Evolutionary conservation across 129 eudicot genomes (phyloP).

Genomic region (Gnaphalium uliginosum): DNA sequence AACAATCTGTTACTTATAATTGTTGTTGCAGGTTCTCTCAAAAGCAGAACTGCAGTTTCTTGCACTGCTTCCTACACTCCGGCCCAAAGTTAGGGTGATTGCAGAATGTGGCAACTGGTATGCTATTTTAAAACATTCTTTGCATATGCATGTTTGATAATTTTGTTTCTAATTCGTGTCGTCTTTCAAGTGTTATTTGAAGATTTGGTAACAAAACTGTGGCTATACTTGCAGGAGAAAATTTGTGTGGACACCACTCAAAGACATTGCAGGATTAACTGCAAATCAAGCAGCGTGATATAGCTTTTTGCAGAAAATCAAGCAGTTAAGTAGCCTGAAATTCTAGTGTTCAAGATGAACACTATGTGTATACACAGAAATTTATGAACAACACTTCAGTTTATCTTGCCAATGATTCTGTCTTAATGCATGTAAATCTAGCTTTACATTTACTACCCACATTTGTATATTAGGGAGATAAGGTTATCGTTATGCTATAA

Average conservation of each 20-base stretch:
- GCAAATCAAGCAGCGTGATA: slow-evolving; percentile 36
- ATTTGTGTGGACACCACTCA: slow-evolving; percentile 78
- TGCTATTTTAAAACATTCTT: not conserved
- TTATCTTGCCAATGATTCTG: slow-evolving; percentile 3
- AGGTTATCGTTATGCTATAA: not conserved
- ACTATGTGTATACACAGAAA: slow-evolving; percentile 31
- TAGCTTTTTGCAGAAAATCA: slow-evolving; percentile 6
- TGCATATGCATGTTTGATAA: not conserved
- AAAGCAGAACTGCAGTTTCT: slow-evolving; percentile 95
- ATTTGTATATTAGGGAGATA: not conserved
- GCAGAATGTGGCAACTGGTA: slow-evolving; percentile 99
- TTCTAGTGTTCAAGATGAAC: slow-evolving; percentile 21
- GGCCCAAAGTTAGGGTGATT: slow-evolving; percentile 85
- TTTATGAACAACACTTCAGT: slow-evolving; percentile 7
- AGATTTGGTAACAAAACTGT: slow-evolving; percentile 1
- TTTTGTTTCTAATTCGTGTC: not conserved
- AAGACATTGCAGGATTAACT: slow-evolving; percentile 62
- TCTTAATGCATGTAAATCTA: not conserved
- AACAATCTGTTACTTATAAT: not conserved
- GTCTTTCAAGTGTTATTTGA: slow-evolving; percentile 8
- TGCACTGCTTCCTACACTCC: slow-evolving; percentile 75
- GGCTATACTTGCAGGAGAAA: slow-evolving; percentile 55
- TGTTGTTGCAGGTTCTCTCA: slow-evolving; percentile 61
- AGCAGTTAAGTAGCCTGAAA: not conserved
- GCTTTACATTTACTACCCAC: not conserved